Evolutionary conservation across 2,329 filamentous ascomycete species (phyloP), one percentile per base, ranked within the genome.

Genomic region (Orbilia blumenaviensis): DNA sequence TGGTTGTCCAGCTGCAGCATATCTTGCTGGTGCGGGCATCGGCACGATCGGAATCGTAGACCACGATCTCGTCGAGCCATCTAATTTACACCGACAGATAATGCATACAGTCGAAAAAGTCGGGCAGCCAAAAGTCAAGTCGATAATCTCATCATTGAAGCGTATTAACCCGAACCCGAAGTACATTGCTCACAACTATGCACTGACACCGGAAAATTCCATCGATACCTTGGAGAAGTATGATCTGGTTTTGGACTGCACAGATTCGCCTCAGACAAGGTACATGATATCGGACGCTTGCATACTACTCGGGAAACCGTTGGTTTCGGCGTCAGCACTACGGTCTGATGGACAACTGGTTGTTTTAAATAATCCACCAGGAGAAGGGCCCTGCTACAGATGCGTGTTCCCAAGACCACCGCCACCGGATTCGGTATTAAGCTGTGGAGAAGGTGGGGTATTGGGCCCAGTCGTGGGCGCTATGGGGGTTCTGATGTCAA

Each of bases 231-330:
- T 96, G 67, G 83, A 85, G 0, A 80, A 85, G 2, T 98, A 96
- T 81, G 92, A 97, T 80, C 79, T 97, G 0, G 89, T 98, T 1
- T 88, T 99, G 10, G 95, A 99, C 83, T 99, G 95, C 82, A 98
- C 94, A 8, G 95, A 99, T 83, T 93, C 94, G 78, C 94, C 95
- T 0, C 91, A 92, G 0, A 92, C 93, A 0, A 91, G 95, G 46
- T 98, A 99, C 82, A 87, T 98, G 50, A 92, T 98, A 78, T 97
- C 93, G 0, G 95, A 99, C 81, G 88, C 91, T 14, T 96, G 93
- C 79, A 91, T 97, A 8, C 85, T 97, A 2, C 86, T 94, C 0
- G 84, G 86, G 1, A 95, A 93, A 81, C 89, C 92, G 0, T 87
- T 99, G 14, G 88, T 98, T 10, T 97, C 93, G 2, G 95, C 94